Base-by-base conservation (phyloP, 768 basidiomycete species). In the Suillus cothurnatus region DNA sequence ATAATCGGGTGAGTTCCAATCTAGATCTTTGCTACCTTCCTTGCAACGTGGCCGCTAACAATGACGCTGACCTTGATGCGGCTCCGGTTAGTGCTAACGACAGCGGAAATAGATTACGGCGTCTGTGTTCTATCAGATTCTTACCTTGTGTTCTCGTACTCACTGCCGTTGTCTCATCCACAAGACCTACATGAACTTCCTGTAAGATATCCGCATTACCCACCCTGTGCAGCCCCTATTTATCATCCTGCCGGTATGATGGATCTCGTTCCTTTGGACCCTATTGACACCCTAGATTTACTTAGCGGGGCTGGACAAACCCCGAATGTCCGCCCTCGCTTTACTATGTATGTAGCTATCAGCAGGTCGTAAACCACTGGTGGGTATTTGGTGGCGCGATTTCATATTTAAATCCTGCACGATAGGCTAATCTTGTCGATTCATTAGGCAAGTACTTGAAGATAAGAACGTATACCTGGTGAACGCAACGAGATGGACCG, bases 401-500 rank as follows among this genome's bases (percentile, higher is more conserved):
- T 55, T 55, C 2, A 55, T n/a, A 12, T 64, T 23, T 61, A 11
- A 23, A 39, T 62, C 2, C 3, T 53, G 53, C 6, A 31, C 6
- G 14, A 55, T 34, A 34, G 15, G n/a, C 41, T 64, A 49, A 32
- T 39, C 26, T 36, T 38, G 38, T 15, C n/a, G 23, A 34, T 39
- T 15, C 34, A 47, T 28, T 62, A 82, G 82, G 58, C 77, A 78
- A 61, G 75, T 74, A 4, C 32, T 71, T 1, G 85, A 84, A 17
- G 85, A 87, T 71, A 71, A 76, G 62, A 78, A 82, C 65, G 77
- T 84, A 23, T 85, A 82, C 73, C 74, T 86, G 0, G 85, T 87
- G 28, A 78, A 87, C 68, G 84, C 86, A 9, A 85, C 83, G 0
- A 85, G 85, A 5, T 88, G 85, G 85, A 81, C 86, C 23, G 77